Evolutionary conservation across 1,284 basidiomycete species (phyloP).

Genomic region (Sporisorium iseilematis-ciliati): DNA sequence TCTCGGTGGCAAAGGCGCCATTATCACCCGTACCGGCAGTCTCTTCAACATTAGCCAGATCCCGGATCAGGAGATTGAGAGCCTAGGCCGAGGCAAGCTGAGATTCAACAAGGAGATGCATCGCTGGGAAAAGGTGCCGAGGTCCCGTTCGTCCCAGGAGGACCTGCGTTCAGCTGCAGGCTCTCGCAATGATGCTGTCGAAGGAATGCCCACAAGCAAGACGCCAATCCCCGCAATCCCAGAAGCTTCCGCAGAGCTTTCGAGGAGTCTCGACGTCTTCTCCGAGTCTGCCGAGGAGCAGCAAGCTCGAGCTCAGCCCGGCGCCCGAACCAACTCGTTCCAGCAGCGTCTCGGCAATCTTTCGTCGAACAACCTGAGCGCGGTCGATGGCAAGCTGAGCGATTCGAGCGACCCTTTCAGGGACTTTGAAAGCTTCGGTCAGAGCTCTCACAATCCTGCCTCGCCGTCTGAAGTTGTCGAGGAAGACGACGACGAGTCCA

Average conservation of each 20-base stretch:
- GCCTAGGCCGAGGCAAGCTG: conserved; percentile 50
- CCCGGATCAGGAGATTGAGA: conserved; percentile 48
- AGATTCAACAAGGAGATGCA: conserved; percentile 49
- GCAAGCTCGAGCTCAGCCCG: conserved; percentile 27
- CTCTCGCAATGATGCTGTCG: conserved; percentile 30
- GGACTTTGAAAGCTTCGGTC: conserved; percentile 57
- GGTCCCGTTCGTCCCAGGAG: conserved; percentile 34
- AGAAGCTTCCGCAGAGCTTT: conserved; percentile 45
- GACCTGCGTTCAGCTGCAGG: conserved; percentile 36
- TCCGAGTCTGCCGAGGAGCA: conserved; percentile 43
- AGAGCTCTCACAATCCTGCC: conserved; percentile 38
- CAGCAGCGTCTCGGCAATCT: conserved; percentile 36
- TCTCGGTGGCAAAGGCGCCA: conserved; percentile 49
- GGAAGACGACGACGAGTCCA: conserved; percentile 28
- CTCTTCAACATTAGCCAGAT: conserved; percentile 59
- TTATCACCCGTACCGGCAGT: conserved; percentile 48
- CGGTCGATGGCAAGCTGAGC: conserved; percentile 31
- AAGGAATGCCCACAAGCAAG: conserved; percentile 23
- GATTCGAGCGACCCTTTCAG: conserved; percentile 55
- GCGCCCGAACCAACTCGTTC: conserved; percentile 37
- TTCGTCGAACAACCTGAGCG: conserved; percentile 25
- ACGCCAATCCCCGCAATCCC: conserved; percentile 40
- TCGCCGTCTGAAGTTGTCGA: conserved; percentile 12
- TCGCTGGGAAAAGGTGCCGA: conserved; percentile 51
- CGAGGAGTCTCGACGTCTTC: conserved; percentile 40